Evolutionary conservation across 2,329 filamentous ascomycete species (phyloP), one percentile per base, ranked within the genome.

Genomic region (Calonectria pseudoturangicola): DNA sequence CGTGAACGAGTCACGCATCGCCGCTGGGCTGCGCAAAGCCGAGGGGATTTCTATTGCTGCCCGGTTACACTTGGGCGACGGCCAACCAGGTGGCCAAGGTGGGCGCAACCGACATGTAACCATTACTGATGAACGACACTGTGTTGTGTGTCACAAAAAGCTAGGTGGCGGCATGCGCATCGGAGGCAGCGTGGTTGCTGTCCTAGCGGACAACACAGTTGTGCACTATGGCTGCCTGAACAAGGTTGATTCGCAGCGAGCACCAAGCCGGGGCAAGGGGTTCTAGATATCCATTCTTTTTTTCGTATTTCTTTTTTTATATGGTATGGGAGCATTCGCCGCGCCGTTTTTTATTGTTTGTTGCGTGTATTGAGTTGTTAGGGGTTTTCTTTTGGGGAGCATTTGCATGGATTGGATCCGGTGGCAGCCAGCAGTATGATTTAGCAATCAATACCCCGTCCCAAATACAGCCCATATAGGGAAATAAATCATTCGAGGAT

Each of bases 111-210:
- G 89, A 67, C 90, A 95, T 76, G 95, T 98, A 13, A 91, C 95
- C 25, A 92, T 99, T 65, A 92, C 90, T 12, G 96, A 99, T 79
- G 96, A 98, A 81, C 89, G 95, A 65, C 93, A 98, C 68, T 99
- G 97, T 82, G 93, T 94, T 15, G 94, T 98, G 18, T 99, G 97
- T 82, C 94, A 98, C 84, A 98, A 98, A 88, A 89, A 97, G 76
- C 90, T 99, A 76, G 96, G 96, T 1, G 93, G 95, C 1, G 83
- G 83, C 81, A 98, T 98, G 88, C 88, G 97, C 73, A 91, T 98
- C 77, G 96, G 96, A 2, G 94, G 95, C 4, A 98, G 94, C 83
- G 97, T 98, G 21, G 93, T 98, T 72, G 93, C 96, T 48, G 96
- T 98, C 15, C 89, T 97, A 84, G 95, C 96, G 8, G 94, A 98